A percentile compares a stretch with the other conserved stretches of the same genome.
Conservation (phyloP, 2,329 filamentous ascomycete species). For the Colletotrichum simmondsii region DNA sequence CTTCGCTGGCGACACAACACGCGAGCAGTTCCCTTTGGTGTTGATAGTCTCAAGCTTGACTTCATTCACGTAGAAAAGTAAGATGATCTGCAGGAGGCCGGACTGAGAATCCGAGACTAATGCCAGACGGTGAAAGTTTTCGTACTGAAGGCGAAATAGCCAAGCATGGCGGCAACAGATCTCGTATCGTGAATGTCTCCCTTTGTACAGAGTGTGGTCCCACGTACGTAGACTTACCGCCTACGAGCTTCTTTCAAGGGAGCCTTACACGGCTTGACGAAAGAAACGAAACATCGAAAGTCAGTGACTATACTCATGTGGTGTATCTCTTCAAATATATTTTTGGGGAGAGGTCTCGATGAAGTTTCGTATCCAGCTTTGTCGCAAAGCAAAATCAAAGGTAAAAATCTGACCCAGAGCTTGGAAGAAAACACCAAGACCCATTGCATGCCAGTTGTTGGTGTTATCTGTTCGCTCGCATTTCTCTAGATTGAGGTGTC, state of each 20-base stretch:
- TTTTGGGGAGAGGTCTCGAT: not conserved
- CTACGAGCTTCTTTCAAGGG: not conserved
- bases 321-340: not conserved
- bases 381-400: not conserved
- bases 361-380: not conserved
- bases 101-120: not conserved
- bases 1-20: not conserved
- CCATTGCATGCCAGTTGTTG: not conserved
- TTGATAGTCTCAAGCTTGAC: not conserved
- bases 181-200: not conserved
- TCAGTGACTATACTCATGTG: not conserved
- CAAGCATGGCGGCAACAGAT: not conserved
- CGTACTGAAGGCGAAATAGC: not conserved
- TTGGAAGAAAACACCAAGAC: not conserved
- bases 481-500: constrained; percentile 11
- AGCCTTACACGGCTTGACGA: not conserved
- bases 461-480: not conserved
- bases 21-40: not conserved
- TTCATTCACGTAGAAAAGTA: not conserved
- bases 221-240: not conserved
- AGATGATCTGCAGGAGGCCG: not conserved
- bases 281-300: not conserved
- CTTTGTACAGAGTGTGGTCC: not conserved
- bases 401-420: not conserved
- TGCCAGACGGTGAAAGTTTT: not conserved